A percentile compares a stretch with the other conserved stretches of the same genome.
phyloP scores from a whole-genome alignment of 495 filamentous ascomycete genomes.

The Xanthoparmelia taractica region DNA sequence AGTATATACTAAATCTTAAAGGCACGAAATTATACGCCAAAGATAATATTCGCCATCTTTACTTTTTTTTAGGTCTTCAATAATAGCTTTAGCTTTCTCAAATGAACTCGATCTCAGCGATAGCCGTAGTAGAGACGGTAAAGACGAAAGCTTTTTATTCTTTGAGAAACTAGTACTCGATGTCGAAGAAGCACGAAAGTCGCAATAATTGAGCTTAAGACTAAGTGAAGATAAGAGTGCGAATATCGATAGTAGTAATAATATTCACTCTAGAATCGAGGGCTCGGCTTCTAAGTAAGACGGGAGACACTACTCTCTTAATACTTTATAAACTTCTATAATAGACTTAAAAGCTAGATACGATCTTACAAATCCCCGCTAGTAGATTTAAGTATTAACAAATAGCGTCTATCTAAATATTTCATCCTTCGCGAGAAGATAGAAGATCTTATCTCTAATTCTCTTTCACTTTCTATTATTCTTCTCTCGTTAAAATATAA shows the following conservation, averaged over 20 bases:
- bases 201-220: background rate
- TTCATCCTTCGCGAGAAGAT: constrained; percentile 2
- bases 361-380: background rate
- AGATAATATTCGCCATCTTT: background rate
- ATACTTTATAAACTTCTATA: constrained; percentile 7
- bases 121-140: background rate
- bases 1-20: background rate
- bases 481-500: constrained; percentile 7
- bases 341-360: too few relatives aligned
- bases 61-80: background rate
- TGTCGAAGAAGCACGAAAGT: constrained; percentile 2
- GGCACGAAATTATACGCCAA: too few relatives aligned
- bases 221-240: background rate
- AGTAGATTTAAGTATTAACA: background rate
- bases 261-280: background rate
- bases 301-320: background rate
- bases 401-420: constrained; percentile 12
- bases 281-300: background rate
- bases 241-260: background rate
- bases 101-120: background rate
- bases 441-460: constrained; percentile 11
- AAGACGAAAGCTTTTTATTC: background rate
- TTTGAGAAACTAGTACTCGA: background rate
- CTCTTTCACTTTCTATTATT: background rate
- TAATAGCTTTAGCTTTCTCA: background rate